Conservation (phyloP, 306 rosid species). For the Cucurbita argyrosperma region DNA sequence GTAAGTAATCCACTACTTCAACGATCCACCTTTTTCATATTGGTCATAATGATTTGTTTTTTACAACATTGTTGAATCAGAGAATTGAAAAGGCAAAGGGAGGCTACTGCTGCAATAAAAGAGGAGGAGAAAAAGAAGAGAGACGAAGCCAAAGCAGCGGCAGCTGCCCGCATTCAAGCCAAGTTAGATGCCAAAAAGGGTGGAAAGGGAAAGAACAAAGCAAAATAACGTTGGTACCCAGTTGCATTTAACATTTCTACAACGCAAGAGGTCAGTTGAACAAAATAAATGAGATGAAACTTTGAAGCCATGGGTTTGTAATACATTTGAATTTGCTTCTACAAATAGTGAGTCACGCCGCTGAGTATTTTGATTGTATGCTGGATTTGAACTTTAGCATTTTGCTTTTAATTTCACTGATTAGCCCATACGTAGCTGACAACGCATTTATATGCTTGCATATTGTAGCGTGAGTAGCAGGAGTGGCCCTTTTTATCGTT, state of each 20-base stretch:
- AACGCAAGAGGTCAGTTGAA: neutral
- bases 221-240: slow-evolving; percentile 23
- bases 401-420: neutral
- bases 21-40: neutral
- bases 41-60: neutral
- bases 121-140: slow-evolving; percentile 88
- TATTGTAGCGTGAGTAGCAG: too few species aligned
- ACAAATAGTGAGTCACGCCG: neutral
- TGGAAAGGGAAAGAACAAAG: slow-evolving; percentile 89
- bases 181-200: slow-evolving; percentile 83
- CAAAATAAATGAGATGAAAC: neutral
- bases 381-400: neutral
- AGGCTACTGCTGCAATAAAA: slow-evolving; percentile 63
- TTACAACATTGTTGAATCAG: slow-evolving; percentile 12
- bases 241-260: neutral
- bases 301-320: neutral
- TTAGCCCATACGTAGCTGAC: neutral
- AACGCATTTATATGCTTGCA: too few species aligned
- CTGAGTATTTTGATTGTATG: neutral
- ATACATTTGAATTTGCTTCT: neutral
- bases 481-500: neutral
- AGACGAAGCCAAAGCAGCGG: slow-evolving; percentile 86
- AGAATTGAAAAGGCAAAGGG: slow-evolving; percentile 93
- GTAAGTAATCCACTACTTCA: slow-evolving; percentile 32
- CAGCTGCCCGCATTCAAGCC: slow-evolving; percentile 87